Percentiles rank a stretch among this genome's conserved stretches.
phyloP scores from a whole-genome alignment of 768 basidiomycete genomes.

The Mycena rosella region DNA sequence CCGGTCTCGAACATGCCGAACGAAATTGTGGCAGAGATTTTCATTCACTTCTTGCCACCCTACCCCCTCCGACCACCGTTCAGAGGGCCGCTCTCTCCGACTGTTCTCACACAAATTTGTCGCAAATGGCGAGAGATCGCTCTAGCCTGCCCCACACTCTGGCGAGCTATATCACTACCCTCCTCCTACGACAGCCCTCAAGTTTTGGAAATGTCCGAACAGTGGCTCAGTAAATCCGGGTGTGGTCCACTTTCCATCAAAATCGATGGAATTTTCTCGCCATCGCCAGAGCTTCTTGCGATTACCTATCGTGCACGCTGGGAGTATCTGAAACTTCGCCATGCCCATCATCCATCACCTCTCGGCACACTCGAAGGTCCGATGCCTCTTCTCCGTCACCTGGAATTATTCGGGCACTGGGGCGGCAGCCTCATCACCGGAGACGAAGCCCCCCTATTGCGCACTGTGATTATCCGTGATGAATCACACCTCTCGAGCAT shows the following conservation, averaged over 20 bases:
- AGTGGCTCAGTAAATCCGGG: constrained; percentile 13
- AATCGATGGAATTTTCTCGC: constrained; percentile 10
- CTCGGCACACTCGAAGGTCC: constrained; percentile 16
- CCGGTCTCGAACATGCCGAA: constrained; percentile 9
- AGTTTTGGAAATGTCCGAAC: constrained; percentile 12
- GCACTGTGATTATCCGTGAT: constrained; percentile 10
- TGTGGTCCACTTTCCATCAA: constrained; percentile 18
- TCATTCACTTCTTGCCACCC: constrained; percentile 18
- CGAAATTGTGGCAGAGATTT: constrained; percentile 17
- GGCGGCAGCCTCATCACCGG: constrained; percentile 3
- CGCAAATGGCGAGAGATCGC: constrained; percentile 19
- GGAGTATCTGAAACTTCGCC: constrained; percentile 15
- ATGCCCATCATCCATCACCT: constrained; percentile 1
- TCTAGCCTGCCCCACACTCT: constrained; percentile 16
- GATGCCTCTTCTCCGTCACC: constrained; percentile 18
- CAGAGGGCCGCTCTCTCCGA: constrained; percentile 10
- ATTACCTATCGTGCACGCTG: constrained; percentile 9
- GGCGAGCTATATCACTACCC: constrained; percentile 13
- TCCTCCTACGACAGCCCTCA: constrained; percentile 2
- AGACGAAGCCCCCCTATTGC: constrained; percentile 12
- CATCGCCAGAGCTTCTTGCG: constrained; percentile 14
- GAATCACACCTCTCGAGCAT: constrained; percentile 2
- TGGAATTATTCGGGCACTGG: constrained; percentile 1
- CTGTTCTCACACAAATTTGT: constrained; percentile 21
- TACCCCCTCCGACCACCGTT: constrained; percentile 18